Evolutionary conservation across 192 early-diverging fungal species (phyloP).

Genomic region (Anaeromyces robustus): DNA sequence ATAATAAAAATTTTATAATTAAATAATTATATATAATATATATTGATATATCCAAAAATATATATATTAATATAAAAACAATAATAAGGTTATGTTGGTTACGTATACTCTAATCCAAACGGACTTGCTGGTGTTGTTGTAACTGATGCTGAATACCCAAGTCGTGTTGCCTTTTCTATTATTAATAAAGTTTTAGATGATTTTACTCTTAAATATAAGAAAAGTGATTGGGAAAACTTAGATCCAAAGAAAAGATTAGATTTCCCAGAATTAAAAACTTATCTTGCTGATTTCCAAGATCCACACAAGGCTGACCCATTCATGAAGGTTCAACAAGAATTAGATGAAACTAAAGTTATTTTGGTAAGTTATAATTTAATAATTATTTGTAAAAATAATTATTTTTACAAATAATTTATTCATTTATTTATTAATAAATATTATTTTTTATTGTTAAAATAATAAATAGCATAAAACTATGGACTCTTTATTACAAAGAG

Average conservation of each 20-base stretch:
- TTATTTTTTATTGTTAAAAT: neutral
- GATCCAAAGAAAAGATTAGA: conserved; percentile 15
- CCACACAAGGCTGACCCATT: conserved; percentile 82
- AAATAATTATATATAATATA: too few relatives aligned
- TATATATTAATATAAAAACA: too few relatives aligned
- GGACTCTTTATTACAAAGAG: conserved; percentile 71
- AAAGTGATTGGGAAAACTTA: conserved; percentile 20
- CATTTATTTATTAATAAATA: neutral
- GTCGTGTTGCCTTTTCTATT: conserved; percentile 72
- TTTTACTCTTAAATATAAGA: conserved; percentile 49
- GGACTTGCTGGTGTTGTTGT: conserved; percentile 62
- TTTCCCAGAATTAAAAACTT: conserved; percentile 58
- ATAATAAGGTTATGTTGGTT: conserved; percentile 68
- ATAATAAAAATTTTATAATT: neutral
- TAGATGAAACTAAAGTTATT: conserved; percentile 93
- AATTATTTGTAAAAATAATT: neutral
- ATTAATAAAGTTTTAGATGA: conserved; percentile 76
- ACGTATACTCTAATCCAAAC: conserved; percentile 57
- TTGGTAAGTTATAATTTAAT: conserved; percentile 29
- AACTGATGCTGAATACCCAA: conserved; percentile 77
- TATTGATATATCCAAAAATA: too few relatives aligned
- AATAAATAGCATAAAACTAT: conserved; percentile 72
- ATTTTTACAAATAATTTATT: neutral
- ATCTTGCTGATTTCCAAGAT: conserved; percentile 74
- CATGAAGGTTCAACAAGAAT: conserved; percentile 81